These are phyloP conservation scores for Xylaria scruposa DNA, from an alignment of 495 filamentous ascomycete genomes.

Conservation along the genomic window DNA sequence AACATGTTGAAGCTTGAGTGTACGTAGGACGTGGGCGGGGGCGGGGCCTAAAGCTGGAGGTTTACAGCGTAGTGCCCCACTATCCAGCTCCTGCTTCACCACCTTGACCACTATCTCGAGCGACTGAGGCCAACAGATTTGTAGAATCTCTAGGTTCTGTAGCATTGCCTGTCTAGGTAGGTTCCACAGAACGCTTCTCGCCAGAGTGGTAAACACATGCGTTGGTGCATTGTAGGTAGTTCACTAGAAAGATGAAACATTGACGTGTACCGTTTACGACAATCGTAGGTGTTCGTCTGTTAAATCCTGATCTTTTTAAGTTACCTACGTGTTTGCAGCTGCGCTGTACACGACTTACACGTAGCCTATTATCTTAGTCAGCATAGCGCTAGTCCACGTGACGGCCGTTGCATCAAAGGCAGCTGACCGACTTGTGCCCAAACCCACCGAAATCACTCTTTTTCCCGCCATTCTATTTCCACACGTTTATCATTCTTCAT, in stretches of 20 bases:
- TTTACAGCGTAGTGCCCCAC: conserved; percentile 17
- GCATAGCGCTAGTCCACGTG: not conserved
- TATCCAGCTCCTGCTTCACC: conserved; percentile 24
- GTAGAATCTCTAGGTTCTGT: conserved; percentile 1
- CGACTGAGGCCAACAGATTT: not conserved
- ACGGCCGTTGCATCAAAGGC: not conserved
- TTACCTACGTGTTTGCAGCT: conserved; percentile 2
- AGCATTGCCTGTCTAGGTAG: not conserved
- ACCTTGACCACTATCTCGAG: no score
- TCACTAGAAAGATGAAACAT: not conserved
- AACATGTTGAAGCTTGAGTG: conserved; percentile 42
- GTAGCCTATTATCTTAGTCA: not conserved
- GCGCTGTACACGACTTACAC: not conserved
- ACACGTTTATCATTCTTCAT: conserved; percentile 24
- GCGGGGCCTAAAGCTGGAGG: conserved; percentile 13
- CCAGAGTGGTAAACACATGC: not conserved
- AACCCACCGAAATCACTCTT: conserved; percentile 23
- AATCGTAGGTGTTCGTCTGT: not conserved
- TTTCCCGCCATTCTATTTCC: conserved; percentile 24
- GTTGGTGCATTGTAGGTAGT: not conserved
- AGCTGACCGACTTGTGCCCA: conserved; percentile 10
- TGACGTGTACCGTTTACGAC: not conserved
- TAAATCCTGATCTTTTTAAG: not conserved
- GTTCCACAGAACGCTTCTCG: not conserved
- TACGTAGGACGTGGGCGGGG: not conserved